Evolutionary conservation across 2,329 filamentous ascomycete species (phyloP).

Genomic region (Chaetomiaceae sp.): DNA sequence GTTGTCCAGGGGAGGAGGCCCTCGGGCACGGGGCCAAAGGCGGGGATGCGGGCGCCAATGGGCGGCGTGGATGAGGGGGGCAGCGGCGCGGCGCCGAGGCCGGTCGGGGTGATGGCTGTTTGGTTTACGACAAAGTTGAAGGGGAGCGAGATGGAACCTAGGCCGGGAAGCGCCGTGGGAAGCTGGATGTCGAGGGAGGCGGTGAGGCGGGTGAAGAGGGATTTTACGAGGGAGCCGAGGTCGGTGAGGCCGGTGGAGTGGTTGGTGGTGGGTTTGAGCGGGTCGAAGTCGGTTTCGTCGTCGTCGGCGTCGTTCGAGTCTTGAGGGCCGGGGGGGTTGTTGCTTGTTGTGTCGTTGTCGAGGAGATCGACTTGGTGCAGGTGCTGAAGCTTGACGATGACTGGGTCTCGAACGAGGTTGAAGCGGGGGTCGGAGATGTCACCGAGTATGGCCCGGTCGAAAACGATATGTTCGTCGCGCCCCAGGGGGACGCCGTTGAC

Average conservation of each 20-base stretch:
- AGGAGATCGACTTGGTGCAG: conserved; percentile 66
- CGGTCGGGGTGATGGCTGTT: conserved; percentile 35
- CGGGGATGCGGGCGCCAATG: conserved; percentile 21
- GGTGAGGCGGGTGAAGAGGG: conserved; percentile 43
- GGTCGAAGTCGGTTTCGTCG: conserved; percentile 18
- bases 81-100: conserved; percentile 48
- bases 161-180: conserved; percentile 21
- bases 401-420: conserved; percentile 67
- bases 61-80: conserved; percentile 41
- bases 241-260: conserved; percentile 14
- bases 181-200: conserved; percentile 38
- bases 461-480: conserved; percentile 79
- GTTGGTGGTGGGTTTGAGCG: conserved; percentile 10
- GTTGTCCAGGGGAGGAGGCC: conserved; percentile 60
- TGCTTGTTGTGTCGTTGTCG: conserved; percentile 46
- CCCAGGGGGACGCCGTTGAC: conserved; percentile 79
- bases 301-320: conserved; percentile 25
- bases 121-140: conserved; percentile 35
- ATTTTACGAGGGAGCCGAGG: conserved; percentile 43
- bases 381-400: conserved; percentile 35
- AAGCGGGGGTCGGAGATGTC: conserved; percentile 81
- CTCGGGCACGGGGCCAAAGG: conserved; percentile 32
- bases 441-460: conserved; percentile 70
- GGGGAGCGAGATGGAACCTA: conserved; percentile 14
- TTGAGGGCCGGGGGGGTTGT: no score